Base-by-base conservation (phyloP, 768 basidiomycete genomes). In the Flagelloscypha sp. region DNA sequence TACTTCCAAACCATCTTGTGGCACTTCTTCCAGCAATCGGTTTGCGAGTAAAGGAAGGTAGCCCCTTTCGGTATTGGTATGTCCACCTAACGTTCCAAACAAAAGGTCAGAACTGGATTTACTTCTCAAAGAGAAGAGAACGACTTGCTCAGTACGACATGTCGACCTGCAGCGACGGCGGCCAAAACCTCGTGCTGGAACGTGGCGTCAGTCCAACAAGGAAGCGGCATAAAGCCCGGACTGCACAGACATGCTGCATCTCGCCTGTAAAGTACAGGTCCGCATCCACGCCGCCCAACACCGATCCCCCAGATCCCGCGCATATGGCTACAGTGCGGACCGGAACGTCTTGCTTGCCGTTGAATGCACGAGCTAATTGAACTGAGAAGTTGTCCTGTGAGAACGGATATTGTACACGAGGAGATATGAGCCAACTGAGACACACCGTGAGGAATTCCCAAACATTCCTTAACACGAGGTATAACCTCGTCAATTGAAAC, bases 221-320 rank as follows among this genome's bases (percentile, higher is more conserved):
- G 33, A 16, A 29, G 43, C 9, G 38, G 32, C 27, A 33, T 30
- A 38, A 35, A 17, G 35, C 16, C 41, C 29, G 28, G 12, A 39
- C 27, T 9, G 23, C 23, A 57, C 76, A 34, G 57, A 89, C 87
- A 58, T 94, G 92, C 13, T 72, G 56, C 84, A 93, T 86, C 62
- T 97, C 90, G 7, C 94, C 94, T 2, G 94, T 97, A 48, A 92
- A 68, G 56, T 85, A 89, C 17, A 92, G 73, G 56, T 95, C 92
- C 24, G 90, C 92, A 30, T 73, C 58, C 24, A 74, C 66, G 32
- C 75, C 79, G 13, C 66, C 56, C 31, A 97, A 70, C 55, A 93
- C 66, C 28, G 80, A 81, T 2, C 75, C 84, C 32, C 90, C 93
- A 19, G 83, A 81, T 23, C 94, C 94, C 23, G 92, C 92, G 56